Conservation (phyloP, 169 alveolate genomes). For the Besnoitia besnoiti region DNA sequence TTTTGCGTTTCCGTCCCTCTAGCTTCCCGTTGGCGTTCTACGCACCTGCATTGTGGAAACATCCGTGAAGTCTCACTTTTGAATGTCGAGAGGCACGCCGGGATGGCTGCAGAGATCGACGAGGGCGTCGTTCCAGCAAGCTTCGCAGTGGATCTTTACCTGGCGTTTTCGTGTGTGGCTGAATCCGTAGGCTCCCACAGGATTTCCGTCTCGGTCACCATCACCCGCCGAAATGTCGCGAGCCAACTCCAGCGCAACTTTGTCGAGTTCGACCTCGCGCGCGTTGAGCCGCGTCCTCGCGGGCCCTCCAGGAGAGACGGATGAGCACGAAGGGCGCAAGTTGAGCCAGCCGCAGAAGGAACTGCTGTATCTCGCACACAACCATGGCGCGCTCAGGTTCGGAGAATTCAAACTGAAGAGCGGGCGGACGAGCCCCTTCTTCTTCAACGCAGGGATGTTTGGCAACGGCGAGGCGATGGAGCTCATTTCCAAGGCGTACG, state of each 20-base stretch:
- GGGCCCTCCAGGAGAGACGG: not conserved
- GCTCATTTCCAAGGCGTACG: constrained; percentile 57
- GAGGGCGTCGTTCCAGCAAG: too few relatives aligned
- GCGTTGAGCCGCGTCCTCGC: not conserved
- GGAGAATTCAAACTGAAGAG: constrained; percentile 58
- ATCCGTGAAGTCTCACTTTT: too few relatives aligned
- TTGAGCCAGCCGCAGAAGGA: not conserved
- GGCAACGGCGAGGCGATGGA: constrained; percentile 38
- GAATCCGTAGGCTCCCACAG: too few relatives aligned
- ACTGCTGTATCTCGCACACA: constrained; percentile 32
- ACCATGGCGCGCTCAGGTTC: constrained; percentile 47
- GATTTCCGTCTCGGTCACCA: too few relatives aligned
- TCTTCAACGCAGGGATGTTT: constrained; percentile 64
- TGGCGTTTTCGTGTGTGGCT: too few relatives aligned
- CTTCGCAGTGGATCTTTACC: too few relatives aligned
- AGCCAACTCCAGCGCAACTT: not conserved
- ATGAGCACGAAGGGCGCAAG: not conserved
- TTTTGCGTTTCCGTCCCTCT: too few relatives aligned
- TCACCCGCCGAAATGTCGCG: too few relatives aligned
- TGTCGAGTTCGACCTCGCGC: not conserved
- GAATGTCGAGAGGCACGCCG: too few relatives aligned
- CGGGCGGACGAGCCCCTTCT: constrained; percentile 63
- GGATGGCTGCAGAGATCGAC: too few relatives aligned
- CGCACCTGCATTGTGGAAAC: too few relatives aligned
- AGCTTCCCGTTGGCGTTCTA: too few relatives aligned